Evolutionary conservation across 805 yeast genomes (phyloP), one percentile per base, ranked within the genome.

Genomic region (Metschnikowia arizonensis): DNA sequence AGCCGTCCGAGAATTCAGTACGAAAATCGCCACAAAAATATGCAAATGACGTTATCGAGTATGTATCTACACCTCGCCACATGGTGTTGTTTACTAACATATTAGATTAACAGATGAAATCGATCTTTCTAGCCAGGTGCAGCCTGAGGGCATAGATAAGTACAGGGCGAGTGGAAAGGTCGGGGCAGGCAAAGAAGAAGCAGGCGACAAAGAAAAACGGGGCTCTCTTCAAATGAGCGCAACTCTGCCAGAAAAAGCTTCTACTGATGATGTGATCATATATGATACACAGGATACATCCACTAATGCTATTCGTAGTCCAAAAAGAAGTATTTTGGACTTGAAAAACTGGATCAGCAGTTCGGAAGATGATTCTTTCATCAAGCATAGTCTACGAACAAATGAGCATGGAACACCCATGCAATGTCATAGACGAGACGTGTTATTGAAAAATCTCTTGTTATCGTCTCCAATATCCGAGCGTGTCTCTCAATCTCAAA

Each of bases 331-430:
- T 37, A 28, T 54, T 10, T 44, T 54, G 40, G 57, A 52, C 33
- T 31, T 54, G 26, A 34, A 36, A 19, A 48, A 52, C 21, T 54
- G 57, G 57, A 33, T 54, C n/a, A 47, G 50, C 42, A 52, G 56
- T 31, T 54, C 57, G 3, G 57, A 52, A 7, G 57, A 54, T n/a
- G 57, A 54, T 25, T 44, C 53, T 3, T 38, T 46, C 11, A 10
- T 9, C 24, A 19, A 14, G 32, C 42, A 28, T 40, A 36, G 12
- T 32, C n/a, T 19, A 11, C 38, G 33, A 18, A 32, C 4, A 24
- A 24, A 14, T 14, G 19, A 25, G 19, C 18, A 5, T 4, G 19
- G 14, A 3, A 12, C n/a, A 26, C 17, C 40, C 9, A 18, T 14
- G 10, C 40, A 37, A 29, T 15, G n/a, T 5, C 33, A 18, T 26